These are phyloP conservation scores for Nicotiana tomentosiformis DNA, from an alignment of 257 asterid species.

Conservation along the genomic window DNA sequence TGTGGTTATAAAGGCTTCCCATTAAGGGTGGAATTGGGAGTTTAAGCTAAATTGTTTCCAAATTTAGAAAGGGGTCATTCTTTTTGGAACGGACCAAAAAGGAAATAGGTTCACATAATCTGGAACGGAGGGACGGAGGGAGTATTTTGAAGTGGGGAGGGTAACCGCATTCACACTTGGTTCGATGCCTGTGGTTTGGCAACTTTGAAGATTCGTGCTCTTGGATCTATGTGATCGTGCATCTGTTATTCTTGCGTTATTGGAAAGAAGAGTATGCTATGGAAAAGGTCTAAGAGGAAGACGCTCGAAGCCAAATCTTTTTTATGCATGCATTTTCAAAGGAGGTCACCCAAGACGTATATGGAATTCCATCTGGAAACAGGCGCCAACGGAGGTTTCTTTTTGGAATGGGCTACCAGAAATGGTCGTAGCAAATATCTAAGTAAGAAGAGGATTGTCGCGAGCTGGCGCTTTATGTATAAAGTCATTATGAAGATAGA, in stretches of 20 bases:
- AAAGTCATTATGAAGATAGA: not conserved
- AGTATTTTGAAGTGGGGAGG: not conserved
- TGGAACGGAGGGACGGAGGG: too few relatives aligned
- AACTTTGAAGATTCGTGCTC: not conserved
- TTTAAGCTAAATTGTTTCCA: too few relatives aligned
- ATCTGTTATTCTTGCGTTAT: not conserved
- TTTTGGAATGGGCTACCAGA: not conserved
- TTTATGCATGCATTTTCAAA: not conserved
- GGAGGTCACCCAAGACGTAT: not conserved
- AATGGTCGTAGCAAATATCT: not conserved
- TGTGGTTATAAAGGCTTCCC: too few relatives aligned
- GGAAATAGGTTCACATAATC: too few relatives aligned
- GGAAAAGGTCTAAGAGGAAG: not conserved
- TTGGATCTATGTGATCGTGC: not conserved
- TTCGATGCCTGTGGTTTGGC: not conserved
- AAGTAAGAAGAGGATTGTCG: not conserved
- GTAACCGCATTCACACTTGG: not conserved
- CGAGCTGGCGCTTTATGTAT: not conserved
- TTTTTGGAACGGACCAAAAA: too few relatives aligned
- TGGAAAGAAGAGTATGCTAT: not conserved
- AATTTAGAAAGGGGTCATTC: too few relatives aligned
- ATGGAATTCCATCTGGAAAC: conserved; percentile 2
- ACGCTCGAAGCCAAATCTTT: not conserved
- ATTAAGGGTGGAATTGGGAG: too few relatives aligned
- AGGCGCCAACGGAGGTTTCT: not conserved